A percentile compares a stretch with the other conserved stretches of the same genome.
Conservation (phyloP, 371 early-diverging fungal species). For the Nematocida ironsii region DNA sequence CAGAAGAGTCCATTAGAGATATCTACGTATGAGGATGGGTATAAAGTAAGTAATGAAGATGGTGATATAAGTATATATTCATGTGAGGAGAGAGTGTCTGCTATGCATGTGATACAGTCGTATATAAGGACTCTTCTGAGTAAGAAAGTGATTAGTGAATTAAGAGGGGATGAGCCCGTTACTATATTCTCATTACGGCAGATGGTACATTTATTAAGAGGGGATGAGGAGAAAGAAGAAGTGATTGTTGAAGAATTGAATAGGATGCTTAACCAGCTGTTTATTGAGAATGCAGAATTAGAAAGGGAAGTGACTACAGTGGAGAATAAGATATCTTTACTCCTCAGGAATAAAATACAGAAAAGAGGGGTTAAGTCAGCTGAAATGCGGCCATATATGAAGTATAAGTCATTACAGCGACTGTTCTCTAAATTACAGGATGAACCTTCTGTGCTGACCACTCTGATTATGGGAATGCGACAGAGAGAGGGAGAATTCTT, state of each 20-base stretch:
- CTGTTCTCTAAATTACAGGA: constrained; percentile 91
- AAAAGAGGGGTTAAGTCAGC: constrained; percentile 74
- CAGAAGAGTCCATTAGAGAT: background rate
- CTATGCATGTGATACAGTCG: constrained; percentile 74
- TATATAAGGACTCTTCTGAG: constrained; percentile 27
- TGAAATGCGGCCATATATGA: constrained; percentile 68
- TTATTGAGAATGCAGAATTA: constrained; percentile 78
- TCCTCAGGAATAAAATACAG: constrained; percentile 88
- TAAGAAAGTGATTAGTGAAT: background rate
- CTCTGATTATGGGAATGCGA: constrained; percentile 75
- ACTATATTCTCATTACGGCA: constrained; percentile 30
- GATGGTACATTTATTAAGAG: constrained; percentile 24
- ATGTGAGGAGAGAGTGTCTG: background rate
- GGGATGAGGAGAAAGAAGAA: constrained; percentile 71
- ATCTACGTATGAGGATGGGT: background rate
- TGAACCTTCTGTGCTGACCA: constrained; percentile 81
- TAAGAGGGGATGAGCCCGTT: background rate
- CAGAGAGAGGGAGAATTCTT: constrained; percentile 74
- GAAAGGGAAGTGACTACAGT: constrained; percentile 79
- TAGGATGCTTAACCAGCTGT: constrained; percentile 72
- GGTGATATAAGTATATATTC: too few species aligned
- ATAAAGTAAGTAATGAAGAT: background rate
- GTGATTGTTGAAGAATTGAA: constrained; percentile 61
- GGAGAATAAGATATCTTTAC: constrained; percentile 87
- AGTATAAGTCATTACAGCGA: constrained; percentile 76